These are phyloP conservation scores for Dipodascopsis tothii DNA, from an alignment of 805 yeast species.

Conservation along the genomic window DNA sequence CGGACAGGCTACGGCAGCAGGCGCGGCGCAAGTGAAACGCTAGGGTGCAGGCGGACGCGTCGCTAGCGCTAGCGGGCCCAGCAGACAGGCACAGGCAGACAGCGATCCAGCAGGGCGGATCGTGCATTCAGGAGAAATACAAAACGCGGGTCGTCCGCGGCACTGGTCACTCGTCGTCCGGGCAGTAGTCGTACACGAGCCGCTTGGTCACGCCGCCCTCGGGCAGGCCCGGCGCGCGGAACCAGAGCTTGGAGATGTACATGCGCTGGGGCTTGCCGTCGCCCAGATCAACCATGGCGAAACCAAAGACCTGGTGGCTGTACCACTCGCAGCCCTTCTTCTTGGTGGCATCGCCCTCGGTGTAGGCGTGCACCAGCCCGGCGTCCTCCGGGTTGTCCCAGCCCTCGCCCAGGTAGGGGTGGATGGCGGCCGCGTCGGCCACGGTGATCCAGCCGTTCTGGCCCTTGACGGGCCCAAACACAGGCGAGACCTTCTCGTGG, in stretches of 20 bases:
- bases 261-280: slow-evolving; percentile 11
- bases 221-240: slow-evolving; percentile 10
- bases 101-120: too few species aligned
- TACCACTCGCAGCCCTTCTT: slow-evolving; percentile 15
- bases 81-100: too few species aligned
- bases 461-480: slow-evolving; percentile 19
- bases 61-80: too few species aligned
- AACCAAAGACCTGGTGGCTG: slow-evolving; percentile 17
- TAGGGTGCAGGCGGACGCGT: too few species aligned
- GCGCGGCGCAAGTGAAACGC: too few species aligned
- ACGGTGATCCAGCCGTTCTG: slow-evolving; percentile 3
- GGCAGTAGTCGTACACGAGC: slow-evolving; percentile 18
- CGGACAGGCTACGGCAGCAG: too few species aligned
- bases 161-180: too few species aligned
- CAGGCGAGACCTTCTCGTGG: slow-evolving; percentile 12
- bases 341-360: slow-evolving; percentile 17
- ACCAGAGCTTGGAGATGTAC: slow-evolving; percentile 15
- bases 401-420: slow-evolving; percentile 9
- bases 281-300: slow-evolving; percentile 13
- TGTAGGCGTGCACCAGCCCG: slow-evolving; percentile 10
- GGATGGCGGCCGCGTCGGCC: slow-evolving; percentile 10
- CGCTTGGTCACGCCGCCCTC: slow-evolving; percentile 7
- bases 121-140: too few species aligned
- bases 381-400: slow-evolving; percentile 10
- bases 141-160: too few species aligned